Base-by-base conservation (phyloP, 768 basidiomycete genomes). In the Phanerochaete carnosa region DNA sequence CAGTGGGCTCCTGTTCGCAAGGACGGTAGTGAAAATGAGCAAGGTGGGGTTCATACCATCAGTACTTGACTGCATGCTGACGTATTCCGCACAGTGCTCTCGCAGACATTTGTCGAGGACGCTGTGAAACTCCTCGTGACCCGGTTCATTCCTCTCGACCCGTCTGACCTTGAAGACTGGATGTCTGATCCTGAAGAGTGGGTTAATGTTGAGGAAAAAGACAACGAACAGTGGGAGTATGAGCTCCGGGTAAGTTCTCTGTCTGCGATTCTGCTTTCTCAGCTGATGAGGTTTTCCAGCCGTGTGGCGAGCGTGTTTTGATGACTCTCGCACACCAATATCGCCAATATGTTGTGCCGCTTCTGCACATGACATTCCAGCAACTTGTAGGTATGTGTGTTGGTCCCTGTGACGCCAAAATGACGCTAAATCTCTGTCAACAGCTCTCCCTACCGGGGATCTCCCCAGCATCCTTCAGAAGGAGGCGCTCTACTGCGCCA, bases 161-260 rank as follows among this genome's bases (percentile, higher is more conserved):
- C 89, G 5, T 75, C 80, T 1, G 96, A 98, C 72, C 79, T 98
- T 11, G 85, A 93, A 64, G 82, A 81, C 4, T 94, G 95, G 92
- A 80, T 88, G 74, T 80, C 82, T 16, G 93, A 95, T 70, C 94
- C 95, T 0, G 96, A 99, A 76, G 92, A 95, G 66, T 99, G 94
- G 93, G 83, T 96, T 12, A 92, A 93, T 61, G 73, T 85, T 11
- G 94, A 98, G 73, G 93, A 94, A 60, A 88, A 87, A 64, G 94
- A 94, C 64, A 90, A 86, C 45, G 94, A 95, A 39, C 86, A 91
- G 59, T 98, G 95, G 95, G 89, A 95, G 66, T 98, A 83, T 67
- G 94, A 96, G 67, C 84, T 97, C 61, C 82, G 96, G 64, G 95
- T 96, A 68, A 29, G 88, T 61, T 1, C 47, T 32, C n/a, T 46